Base-by-base conservation (phyloP, 2,329 filamentous ascomycete genomes). In the Exutisphaerella laricina region DNA sequence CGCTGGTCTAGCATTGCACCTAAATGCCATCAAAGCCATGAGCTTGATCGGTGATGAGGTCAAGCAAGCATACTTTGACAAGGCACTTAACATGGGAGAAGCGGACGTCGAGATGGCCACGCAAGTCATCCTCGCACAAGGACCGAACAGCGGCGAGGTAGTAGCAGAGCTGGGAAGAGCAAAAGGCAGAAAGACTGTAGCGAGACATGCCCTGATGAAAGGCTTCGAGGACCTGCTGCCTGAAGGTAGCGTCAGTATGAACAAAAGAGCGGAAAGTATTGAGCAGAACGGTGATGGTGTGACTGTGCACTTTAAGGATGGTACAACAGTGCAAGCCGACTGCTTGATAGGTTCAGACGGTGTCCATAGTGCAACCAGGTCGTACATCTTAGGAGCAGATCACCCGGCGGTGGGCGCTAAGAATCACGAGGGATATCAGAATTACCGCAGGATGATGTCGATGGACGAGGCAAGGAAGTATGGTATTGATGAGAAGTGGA, bases 341-440 rank as follows among this genome's bases (percentile, higher is more conserved):
- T 56, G 76, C 29, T 53, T 77, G 17, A 64, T 78, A 12, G 74
- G 73, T 1, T 70, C 73, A 0, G 74, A 78, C 55, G 75, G 75
- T 28, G 70, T 78, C 34, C 70, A 72, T 51, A 75, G 72, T 14
- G 60, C 65, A 2, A 66, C 73, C 17, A 62, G 66, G 9, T 60
- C 58, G 17, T 66, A 67, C n/a, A 70, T 75, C 39, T 62, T 71
- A 2, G 59, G 59, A 7, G 43, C 54, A 16, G 53, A 59, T 37
- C 59, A 62, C 34, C 59, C 60, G n/a, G 58, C 59, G 3, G 55
- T 57, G 2, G 45, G 45, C 5, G 56, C 59, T 2, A 55, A 55
- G 40, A 62, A 62, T 38, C 54, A 59, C 33, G 58, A 61, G 22
- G 56, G 58, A 32, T 61, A 58, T 56, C 56, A 59, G 36, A 52